Percentiles rank a stretch among this genome's conserved stretches.
Evolutionary conservation across 371 early-diverging fungal species (phyloP).

Genomic region (Apophysomyces trapeziformis): DNA sequence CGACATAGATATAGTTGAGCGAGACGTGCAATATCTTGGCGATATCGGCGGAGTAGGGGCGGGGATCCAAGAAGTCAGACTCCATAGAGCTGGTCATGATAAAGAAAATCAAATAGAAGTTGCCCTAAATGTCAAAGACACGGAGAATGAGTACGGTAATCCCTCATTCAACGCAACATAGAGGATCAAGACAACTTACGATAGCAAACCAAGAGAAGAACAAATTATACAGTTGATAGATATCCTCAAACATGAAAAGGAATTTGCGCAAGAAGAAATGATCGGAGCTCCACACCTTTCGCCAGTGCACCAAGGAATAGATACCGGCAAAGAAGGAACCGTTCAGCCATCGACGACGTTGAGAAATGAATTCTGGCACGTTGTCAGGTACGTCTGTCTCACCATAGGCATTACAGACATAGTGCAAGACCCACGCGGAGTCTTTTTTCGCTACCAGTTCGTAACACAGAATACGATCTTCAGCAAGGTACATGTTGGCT

Average conservation of each 20-base stretch:
- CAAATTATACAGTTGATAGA: conserved; percentile 61
- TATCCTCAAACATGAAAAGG: conserved; percentile 63
- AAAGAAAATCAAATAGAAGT: conserved; percentile 75
- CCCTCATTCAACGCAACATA: too few species aligned
- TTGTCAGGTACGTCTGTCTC: conserved; percentile 84
- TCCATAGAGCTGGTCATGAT: conserved; percentile 59
- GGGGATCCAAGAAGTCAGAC: conserved; percentile 19
- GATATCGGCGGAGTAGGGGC: conserved; percentile 49
- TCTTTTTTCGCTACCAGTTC: conserved; percentile 78
- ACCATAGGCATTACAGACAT: conserved; percentile 66
- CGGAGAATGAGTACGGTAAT: not conserved
- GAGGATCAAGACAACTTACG: conserved; percentile 37
- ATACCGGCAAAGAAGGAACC: conserved; percentile 74
- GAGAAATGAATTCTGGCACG: conserved; percentile 80
- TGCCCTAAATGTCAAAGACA: conserved; percentile 43
- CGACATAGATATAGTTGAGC: conserved; percentile 61
- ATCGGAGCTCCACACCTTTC: conserved; percentile 60
- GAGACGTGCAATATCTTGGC: conserved; percentile 39
- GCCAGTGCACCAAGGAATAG: conserved; percentile 57
- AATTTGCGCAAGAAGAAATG: conserved; percentile 65
- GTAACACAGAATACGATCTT: conserved; percentile 90
- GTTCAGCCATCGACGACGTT: conserved; percentile 88
- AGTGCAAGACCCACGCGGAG: conserved; percentile 67
- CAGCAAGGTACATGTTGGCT: conserved; percentile 80
- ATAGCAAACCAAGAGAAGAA: conserved; percentile 77